phyloP scores from a whole-genome alignment of 1,284 basidiomycete genomes.

The Moniliophthora roreri region DNA sequence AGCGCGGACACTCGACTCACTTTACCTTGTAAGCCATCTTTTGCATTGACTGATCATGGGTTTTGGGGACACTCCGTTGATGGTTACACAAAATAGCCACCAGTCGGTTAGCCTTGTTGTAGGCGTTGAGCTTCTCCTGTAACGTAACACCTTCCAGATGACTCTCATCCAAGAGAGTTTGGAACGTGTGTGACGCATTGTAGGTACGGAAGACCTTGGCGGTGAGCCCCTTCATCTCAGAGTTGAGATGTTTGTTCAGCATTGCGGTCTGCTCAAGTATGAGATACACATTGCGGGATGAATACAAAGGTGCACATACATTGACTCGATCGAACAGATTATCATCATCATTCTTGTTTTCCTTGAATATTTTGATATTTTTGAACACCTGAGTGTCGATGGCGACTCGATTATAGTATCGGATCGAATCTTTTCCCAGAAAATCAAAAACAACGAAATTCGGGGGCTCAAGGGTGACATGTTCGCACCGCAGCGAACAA shows the following conservation, averaged over 20 bases:
- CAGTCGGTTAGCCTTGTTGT: slow-evolving; percentile 93
- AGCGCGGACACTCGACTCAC: slow-evolving; percentile 21
- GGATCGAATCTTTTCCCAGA: slow-evolving; percentile 96
- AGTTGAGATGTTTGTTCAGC: slow-evolving; percentile 88
- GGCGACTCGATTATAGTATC: slow-evolving; percentile 88
- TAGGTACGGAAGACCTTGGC: slow-evolving; percentile 99
- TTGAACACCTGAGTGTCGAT: slow-evolving; percentile 90
- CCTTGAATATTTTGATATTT: slow-evolving; percentile 88
- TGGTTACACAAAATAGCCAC: slow-evolving; percentile 98
- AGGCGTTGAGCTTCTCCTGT: slow-evolving; percentile 92
- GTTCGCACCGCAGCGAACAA: slow-evolving; percentile 93
- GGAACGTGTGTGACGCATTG: slow-evolving; percentile 95
- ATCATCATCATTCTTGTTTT: slow-evolving; percentile 87
- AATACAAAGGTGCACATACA: slow-evolving; percentile 43
- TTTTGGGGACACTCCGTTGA: slow-evolving; percentile 91
- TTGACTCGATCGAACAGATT: slow-evolving; percentile 92
- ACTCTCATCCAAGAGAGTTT: slow-evolving; percentile 79
- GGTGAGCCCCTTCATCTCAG: slow-evolving; percentile 94
- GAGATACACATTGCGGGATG: not conserved
- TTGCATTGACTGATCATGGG: slow-evolving; percentile 88
- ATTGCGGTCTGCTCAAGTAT: slow-evolving; percentile 60
- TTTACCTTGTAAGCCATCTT: slow-evolving; percentile 86
- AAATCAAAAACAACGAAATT: slow-evolving; percentile 92
- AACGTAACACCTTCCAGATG: slow-evolving; percentile 73
- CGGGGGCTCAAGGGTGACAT: slow-evolving; percentile 87